Conservation (phyloP, 768 basidiomycete genomes). For the Amanita subjunquillea region DNA sequence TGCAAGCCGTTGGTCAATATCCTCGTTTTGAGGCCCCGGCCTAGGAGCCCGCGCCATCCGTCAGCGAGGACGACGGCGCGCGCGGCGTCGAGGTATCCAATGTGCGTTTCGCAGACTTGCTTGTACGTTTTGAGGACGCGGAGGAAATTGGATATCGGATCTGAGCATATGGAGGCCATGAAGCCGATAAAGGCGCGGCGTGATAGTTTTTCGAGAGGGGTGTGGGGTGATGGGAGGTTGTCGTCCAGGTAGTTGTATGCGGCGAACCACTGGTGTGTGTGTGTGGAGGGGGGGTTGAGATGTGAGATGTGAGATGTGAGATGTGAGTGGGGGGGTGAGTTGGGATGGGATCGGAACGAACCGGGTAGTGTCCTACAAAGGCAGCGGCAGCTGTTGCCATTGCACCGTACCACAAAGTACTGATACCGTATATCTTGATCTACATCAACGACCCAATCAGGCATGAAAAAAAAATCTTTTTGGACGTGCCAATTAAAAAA, state of each 20-base stretch:
- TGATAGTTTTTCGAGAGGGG: slow-evolving; percentile 43
- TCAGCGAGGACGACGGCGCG: slow-evolving; percentile 65
- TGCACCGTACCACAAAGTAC: slow-evolving; percentile 83
- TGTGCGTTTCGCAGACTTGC: slow-evolving; percentile 75
- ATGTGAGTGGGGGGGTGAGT: not conserved
- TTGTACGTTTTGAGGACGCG: slow-evolving; percentile 94
- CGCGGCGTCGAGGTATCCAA: slow-evolving; percentile 75
- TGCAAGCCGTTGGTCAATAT: slow-evolving; percentile 88
- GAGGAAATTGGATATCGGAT: slow-evolving; percentile 80
- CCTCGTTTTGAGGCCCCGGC: slow-evolving; percentile 83
- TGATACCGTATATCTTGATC: slow-evolving; percentile 69
- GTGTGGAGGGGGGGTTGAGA: not conserved
- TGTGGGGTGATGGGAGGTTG: slow-evolving; percentile 47
- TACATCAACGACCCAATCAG: not conserved
- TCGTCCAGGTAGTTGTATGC: slow-evolving; percentile 77
- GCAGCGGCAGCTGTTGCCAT: slow-evolving; percentile 89
- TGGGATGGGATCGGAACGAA: slow-evolving; percentile 18
- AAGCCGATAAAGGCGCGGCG: slow-evolving; percentile 93
- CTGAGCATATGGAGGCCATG: slow-evolving; percentile 73
- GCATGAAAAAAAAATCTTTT: no score
- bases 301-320: no score
- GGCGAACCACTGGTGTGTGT: slow-evolving; percentile 53
- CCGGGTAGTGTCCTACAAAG: slow-evolving; percentile 87
- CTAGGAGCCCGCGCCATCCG: slow-evolving; percentile 73
- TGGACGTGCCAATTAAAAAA: no score